phyloP scores from a whole-genome alignment of 345 rosid genomes.

The Euclidium syriacum region DNA sequence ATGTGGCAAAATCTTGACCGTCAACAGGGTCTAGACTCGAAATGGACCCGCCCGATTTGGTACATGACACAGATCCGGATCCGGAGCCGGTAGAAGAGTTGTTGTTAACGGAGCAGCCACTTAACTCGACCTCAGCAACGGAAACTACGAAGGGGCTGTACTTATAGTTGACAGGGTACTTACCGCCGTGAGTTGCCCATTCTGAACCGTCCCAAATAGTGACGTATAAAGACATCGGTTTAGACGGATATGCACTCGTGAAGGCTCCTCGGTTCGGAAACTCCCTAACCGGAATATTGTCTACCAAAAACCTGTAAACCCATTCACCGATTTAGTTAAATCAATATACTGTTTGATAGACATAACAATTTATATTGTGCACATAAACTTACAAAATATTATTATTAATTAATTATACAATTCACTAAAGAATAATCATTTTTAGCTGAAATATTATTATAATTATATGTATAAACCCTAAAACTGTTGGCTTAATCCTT shows the following conservation, averaged over 20 bases:
- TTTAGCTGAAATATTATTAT: not conserved
- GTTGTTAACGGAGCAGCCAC: slow-evolving; percentile 49
- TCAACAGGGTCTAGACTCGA: slow-evolving; percentile 66
- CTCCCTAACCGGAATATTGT: slow-evolving; percentile 76
- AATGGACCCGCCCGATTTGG: slow-evolving; percentile 37
- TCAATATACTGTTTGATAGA: not conserved
- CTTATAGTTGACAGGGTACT: slow-evolving; percentile 78
- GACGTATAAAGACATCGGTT: slow-evolving; percentile 70
- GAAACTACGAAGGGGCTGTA: slow-evolving; percentile 74
- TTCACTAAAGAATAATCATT: not conserved
- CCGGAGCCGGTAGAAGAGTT: not conserved
- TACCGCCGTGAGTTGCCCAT: slow-evolving; percentile 98
- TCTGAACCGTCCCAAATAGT: slow-evolving; percentile 95
- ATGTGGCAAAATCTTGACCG: slow-evolving; percentile 51
- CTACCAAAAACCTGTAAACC: slow-evolving; percentile 62
- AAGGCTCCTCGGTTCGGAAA: slow-evolving; percentile 47
- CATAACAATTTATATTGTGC: no score
- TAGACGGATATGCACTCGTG: slow-evolving; percentile 56
- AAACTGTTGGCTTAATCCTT: not conserved
- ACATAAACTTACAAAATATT: not conserved
- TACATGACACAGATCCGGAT: slow-evolving; percentile 30
- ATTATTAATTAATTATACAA: not conserved
- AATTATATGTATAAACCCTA: not conserved
- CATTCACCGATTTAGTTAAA: not conserved
- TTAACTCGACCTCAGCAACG: slow-evolving; percentile 45